Conservation (phyloP, 176 grass and related monocot species). For the Eragrostis curvula region DNA sequence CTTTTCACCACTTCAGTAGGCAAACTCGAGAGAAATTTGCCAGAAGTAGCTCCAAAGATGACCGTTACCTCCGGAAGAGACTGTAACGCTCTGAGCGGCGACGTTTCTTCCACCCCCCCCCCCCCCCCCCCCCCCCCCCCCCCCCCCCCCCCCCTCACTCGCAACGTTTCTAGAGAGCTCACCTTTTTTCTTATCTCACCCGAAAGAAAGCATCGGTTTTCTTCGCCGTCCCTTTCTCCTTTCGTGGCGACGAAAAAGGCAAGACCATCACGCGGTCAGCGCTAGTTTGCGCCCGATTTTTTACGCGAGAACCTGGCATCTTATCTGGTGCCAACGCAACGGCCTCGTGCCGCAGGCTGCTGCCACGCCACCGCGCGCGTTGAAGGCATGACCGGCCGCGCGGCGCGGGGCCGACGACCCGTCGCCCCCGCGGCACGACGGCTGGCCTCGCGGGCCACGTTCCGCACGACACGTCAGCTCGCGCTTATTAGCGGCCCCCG, state of each 20-base stretch:
- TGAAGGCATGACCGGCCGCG: constrained; percentile 10
- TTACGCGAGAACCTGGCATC: not conserved
- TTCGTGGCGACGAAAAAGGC: not conserved
- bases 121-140: no score
- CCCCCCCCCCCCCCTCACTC: no score
- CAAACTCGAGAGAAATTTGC: not conserved
- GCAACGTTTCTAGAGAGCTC: not conserved
- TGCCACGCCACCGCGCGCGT: not conserved
- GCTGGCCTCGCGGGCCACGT: not conserved
- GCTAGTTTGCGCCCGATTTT: not conserved
- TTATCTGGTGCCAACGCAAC: constrained; percentile 18
- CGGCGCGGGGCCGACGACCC: not conserved
- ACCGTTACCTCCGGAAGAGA: constrained; percentile 9
- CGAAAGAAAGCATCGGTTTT: not conserved
- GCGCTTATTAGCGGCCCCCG: not conserved
- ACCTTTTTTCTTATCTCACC: not conserved
- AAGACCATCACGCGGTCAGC: not conserved
- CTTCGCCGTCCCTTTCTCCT: not conserved
- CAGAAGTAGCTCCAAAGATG: not conserved
- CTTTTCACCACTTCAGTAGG: not conserved
- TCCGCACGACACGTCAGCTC: not conserved
- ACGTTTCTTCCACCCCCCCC: no score
- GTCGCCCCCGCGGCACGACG: not conserved
- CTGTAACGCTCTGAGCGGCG: not conserved
- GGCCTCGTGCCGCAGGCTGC: not conserved